phyloP scores from a whole-genome alignment of 345 rosid genomes.

The Lumnitzera littorea region DNA sequence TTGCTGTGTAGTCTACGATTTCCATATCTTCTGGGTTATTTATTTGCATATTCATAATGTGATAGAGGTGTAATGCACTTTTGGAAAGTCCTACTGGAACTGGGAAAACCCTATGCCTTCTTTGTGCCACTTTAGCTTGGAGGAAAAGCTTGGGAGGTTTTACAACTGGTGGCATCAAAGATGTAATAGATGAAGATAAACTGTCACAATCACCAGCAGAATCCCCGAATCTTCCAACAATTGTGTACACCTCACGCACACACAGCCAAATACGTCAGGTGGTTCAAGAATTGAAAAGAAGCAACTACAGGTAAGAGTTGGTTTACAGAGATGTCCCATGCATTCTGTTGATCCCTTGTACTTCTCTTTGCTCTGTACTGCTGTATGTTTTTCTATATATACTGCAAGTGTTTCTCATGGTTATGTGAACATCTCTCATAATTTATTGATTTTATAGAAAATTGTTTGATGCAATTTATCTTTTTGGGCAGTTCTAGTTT shows the following conservation, averaged over 20 bases:
- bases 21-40: neutral
- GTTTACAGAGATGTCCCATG: no score
- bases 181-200: constrained; percentile 22
- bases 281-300: constrained; percentile 74
- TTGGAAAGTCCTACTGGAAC: constrained; percentile 99
- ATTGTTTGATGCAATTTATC: no score
- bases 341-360: neutral
- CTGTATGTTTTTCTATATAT: neutral
- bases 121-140: constrained; percentile 98
- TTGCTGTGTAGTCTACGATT: neutral
- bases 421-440: neutral
- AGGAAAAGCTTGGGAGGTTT: constrained; percentile 80
- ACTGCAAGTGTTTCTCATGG: neutral
- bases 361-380: no score
- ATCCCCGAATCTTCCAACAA: constrained; percentile 45
- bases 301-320: constrained; percentile 65
- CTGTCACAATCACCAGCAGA: constrained; percentile 21
- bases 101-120: constrained; percentile 90
- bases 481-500: no score
- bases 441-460: neutral
- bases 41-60: constrained; percentile 6
- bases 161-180: constrained; percentile 38
- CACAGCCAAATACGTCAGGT: constrained; percentile 98
- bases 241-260: constrained; percentile 82
- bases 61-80: constrained; percentile 80